Percentiles rank a stretch among this genome's conserved stretches.
phyloP scores from a whole-genome alignment of 345 rosid genomes.

The Salix arbutifolia region DNA sequence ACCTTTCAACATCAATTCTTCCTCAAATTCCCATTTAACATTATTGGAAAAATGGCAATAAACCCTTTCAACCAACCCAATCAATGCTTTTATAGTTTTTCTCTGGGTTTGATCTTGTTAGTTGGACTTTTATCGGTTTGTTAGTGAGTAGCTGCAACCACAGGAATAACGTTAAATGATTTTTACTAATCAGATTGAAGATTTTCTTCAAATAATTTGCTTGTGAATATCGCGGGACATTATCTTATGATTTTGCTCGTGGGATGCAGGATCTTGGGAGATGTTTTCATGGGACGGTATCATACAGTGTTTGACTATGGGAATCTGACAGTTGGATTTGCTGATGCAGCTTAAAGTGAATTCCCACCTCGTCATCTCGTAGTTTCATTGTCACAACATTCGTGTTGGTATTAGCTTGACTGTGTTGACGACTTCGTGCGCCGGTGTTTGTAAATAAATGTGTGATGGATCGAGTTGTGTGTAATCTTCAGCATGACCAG shows the following conservation, averaged over 20 bases:
- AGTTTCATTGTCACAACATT: not conserved
- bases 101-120: not conserved
- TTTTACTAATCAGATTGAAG: not conserved
- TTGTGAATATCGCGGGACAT: not conserved
- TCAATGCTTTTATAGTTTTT: not conserved
- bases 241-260: not conserved
- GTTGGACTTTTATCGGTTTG: not conserved
- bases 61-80: not conserved
- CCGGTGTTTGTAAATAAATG: not conserved
- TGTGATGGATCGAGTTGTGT: too few relatives aligned
- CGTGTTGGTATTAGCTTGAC: not conserved
- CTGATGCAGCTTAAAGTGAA: conserved; percentile 25
- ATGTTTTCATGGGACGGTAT: conserved; percentile 33
- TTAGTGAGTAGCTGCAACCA: not conserved
- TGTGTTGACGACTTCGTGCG: not conserved
- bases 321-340: conserved; percentile 29
- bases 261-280: conserved; percentile 32
- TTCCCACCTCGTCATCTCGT: not conserved
- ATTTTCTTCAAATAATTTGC: not conserved
- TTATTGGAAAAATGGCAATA: not conserved
- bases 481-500: too few relatives aligned
- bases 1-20: not conserved
- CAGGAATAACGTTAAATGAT: not conserved
- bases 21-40: not conserved
- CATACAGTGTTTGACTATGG: conserved; percentile 34